These are phyloP conservation scores for Yamadazyma epiphylla DNA, from an alignment of 1,139 yeast genomes.

Conservation along the genomic window DNA sequence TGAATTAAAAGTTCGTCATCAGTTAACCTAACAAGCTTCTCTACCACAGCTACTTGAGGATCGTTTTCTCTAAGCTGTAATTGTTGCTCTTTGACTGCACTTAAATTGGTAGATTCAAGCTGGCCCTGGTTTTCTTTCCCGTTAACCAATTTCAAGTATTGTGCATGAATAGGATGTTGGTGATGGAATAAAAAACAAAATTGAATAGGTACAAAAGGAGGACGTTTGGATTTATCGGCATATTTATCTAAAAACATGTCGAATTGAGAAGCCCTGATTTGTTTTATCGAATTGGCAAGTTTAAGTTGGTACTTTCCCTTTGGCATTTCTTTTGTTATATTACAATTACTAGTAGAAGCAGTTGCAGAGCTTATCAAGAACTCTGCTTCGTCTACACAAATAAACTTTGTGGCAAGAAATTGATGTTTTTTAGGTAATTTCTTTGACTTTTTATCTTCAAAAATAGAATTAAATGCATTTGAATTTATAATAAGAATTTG, in stretches of 20 bases:
- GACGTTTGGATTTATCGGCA: not conserved
- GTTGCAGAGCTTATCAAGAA: constrained; percentile 4
- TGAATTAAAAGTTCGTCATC: constrained; percentile 9
- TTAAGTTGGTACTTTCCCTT: constrained; percentile 4
- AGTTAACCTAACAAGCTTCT: constrained; percentile 16
- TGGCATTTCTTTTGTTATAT: constrained; percentile 2
- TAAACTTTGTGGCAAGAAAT: constrained; percentile 3
- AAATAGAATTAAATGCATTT: constrained; percentile 1
- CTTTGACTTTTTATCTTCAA: not conserved
- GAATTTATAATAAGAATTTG: constrained; percentile 19
- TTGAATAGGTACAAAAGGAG: constrained; percentile 18
- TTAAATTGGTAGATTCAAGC: constrained; percentile 1
- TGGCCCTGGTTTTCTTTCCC: constrained; percentile 4
- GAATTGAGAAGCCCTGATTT: constrained; percentile 4
- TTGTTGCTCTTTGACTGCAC: constrained; percentile 3
- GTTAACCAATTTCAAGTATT: constrained; percentile 10
- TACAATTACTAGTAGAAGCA: constrained; percentile 1
- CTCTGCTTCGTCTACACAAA: constrained; percentile 22
- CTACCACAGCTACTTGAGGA: constrained; percentile 15
- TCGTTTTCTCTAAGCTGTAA: constrained; percentile 9
- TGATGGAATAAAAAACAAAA: constrained; percentile 14
- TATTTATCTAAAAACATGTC: constrained; percentile 1
- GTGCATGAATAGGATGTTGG: constrained; percentile 17
- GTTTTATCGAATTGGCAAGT: constrained; percentile 13
- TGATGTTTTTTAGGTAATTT: constrained; percentile 12